Conservation (phyloP, 2,329 filamentous ascomycete species). For the Stagonosporopsis tanaceti region DNA sequence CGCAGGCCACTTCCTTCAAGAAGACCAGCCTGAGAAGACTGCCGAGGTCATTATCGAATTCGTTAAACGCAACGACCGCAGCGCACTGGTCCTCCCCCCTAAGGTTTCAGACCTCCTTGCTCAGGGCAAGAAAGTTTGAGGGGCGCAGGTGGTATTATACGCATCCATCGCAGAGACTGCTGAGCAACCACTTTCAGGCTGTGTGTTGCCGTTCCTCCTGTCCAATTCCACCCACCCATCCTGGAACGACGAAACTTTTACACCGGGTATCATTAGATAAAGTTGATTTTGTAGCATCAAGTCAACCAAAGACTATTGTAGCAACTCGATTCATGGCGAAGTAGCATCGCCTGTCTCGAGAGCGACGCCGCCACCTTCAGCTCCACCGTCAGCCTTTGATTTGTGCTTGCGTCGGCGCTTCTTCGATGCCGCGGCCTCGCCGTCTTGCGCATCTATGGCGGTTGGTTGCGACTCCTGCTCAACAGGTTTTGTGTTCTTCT, state of each 20-base stretch:
- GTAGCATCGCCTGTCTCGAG: slow-evolving; percentile 26
- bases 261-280: slow-evolving; percentile 22
- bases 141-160: neutral
- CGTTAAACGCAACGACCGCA: slow-evolving; percentile 88
- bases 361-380: slow-evolving; percentile 18
- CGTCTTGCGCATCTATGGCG: slow-evolving; percentile 26
- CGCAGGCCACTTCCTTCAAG: slow-evolving; percentile 95
- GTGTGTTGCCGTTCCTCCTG: neutral
- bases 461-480: slow-evolving; percentile 15
- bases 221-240: neutral
- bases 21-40: slow-evolving; percentile 91
- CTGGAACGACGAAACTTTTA: neutral
- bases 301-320: neutral
- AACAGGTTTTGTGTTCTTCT: slow-evolving; percentile 27
- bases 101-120: slow-evolving; percentile 72
- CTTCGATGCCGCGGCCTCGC: slow-evolving; percentile 39
- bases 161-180: neutral
- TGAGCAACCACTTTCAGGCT: neutral
- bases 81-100: slow-evolving; percentile 82
- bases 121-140: slow-evolving; percentile 59
- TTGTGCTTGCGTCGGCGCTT: slow-evolving; percentile 53
- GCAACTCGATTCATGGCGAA: slow-evolving; percentile 28
- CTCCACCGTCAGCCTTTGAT: slow-evolving; percentile 31
- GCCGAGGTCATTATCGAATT: slow-evolving; percentile 88
- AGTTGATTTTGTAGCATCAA: neutral